phyloP scores from a whole-genome alignment of 805 yeast species.

The Dipodascus geniculatus region DNA sequence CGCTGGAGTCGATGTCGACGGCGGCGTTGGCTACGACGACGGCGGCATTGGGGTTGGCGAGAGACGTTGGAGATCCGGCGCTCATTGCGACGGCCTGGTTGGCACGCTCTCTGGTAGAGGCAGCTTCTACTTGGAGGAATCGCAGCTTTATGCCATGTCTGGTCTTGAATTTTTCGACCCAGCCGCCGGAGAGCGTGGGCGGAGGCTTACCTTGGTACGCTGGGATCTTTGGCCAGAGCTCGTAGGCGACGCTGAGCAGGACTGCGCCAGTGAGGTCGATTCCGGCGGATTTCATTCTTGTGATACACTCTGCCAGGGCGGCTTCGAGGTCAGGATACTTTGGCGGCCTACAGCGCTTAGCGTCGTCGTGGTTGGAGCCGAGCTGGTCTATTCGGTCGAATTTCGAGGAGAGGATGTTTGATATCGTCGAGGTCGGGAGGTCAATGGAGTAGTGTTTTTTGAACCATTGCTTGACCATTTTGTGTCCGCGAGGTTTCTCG shows the following conservation, averaged over 20 bases:
- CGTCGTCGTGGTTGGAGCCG: not conserved
- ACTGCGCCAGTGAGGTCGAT: conserved; percentile 2
- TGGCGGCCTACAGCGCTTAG: not conserved
- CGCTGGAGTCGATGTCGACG: not conserved
- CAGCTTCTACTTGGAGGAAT: not conserved
- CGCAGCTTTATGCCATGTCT: not conserved
- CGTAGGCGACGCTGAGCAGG: not conserved
- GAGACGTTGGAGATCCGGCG: not conserved
- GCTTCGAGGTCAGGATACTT: not conserved
- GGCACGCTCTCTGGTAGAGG: not conserved
- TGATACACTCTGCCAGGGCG: not conserved
- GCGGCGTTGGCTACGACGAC: not conserved
- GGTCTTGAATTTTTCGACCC: not conserved
- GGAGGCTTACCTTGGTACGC: not conserved
- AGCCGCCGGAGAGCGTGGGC: not conserved
- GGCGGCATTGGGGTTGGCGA: not conserved
- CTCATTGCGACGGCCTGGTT: not conserved
- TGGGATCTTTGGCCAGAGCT: not conserved
- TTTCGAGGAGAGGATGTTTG: not conserved
- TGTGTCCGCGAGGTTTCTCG: not conserved
- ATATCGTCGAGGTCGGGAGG: not conserved
- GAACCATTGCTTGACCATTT: not conserved
- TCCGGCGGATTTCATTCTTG: not conserved
- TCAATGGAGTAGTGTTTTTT: not conserved
- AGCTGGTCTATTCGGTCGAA: conserved; percentile 1